These are phyloP conservation scores for Myxozyma vanderwaltii DNA, from an alignment of 805 yeast species.

Conservation along the genomic window DNA sequence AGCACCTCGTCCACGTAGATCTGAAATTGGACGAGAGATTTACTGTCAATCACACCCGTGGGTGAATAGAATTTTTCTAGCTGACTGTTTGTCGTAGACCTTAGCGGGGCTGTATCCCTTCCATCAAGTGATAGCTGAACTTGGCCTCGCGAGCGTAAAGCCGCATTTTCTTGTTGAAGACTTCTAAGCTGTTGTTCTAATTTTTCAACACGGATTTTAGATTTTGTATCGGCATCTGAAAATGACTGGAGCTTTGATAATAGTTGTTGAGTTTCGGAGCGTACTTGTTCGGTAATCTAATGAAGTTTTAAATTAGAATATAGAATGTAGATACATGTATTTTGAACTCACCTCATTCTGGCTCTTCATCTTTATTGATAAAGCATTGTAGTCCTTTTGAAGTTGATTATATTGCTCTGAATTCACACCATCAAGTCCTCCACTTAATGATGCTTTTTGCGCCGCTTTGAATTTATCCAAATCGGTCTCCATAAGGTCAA, in stretches of 20 bases:
- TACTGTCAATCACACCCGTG: not conserved
- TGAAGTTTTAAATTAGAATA: not conserved
- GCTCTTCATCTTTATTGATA: conserved; percentile 33
- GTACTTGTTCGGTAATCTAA: conserved; percentile 43
- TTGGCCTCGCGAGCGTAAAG: conserved; percentile 18
- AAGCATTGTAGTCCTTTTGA: conserved; percentile 32
- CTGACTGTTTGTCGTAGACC: not conserved
- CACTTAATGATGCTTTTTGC: not conserved
- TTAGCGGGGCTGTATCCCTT: not conserved
- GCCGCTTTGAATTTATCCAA: conserved; percentile 38
- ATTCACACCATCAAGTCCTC: not conserved
- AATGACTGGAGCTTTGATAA: conserved; percentile 46
- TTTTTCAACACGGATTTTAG: conserved; percentile 32
- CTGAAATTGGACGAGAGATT: conserved; percentile 39
- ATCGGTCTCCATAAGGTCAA: conserved; percentile 46
- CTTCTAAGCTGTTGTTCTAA: conserved; percentile 36
- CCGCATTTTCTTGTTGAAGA: conserved; percentile 42
- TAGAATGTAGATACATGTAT: not conserved
- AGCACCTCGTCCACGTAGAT: conserved; percentile 43
- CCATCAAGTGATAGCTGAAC: not conserved
- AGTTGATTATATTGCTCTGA: conserved; percentile 33
- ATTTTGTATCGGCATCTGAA: conserved; percentile 36
- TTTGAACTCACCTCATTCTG: conserved; percentile 20
- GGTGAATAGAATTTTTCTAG: conserved; percentile 17
- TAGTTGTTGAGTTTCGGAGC: conserved; percentile 43